phyloP scores from a whole-genome alignment of 2,329 filamentous ascomycete genomes.

The Botrytis aclada region DNA sequence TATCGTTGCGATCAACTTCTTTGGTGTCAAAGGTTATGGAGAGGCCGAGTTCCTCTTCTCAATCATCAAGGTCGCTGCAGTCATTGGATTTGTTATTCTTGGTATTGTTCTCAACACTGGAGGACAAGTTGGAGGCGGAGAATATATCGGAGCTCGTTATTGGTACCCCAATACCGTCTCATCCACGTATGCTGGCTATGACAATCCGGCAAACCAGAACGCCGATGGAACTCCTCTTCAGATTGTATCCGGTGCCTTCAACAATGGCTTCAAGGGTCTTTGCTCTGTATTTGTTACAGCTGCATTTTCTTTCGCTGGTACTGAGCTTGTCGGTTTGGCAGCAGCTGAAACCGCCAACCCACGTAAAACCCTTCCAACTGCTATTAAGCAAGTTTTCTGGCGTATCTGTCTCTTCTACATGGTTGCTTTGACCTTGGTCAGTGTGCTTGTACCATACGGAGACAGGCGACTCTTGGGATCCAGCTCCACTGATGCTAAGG shows the following conservation, averaged over 20 bases:
- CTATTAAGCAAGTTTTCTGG: conserved; percentile 55
- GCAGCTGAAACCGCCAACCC: conserved; percentile 52
- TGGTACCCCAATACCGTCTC: conserved; percentile 52
- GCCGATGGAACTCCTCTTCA: conserved; percentile 11
- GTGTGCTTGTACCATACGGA: conserved; percentile 47
- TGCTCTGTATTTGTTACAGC: conserved; percentile 51
- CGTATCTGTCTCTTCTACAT: conserved; percentile 53
- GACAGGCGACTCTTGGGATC: conserved; percentile 42
- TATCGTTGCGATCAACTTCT: conserved; percentile 80
- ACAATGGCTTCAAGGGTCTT: conserved; percentile 50
- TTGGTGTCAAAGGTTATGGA: conserved; percentile 82
- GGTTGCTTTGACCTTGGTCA: conserved; percentile 50
- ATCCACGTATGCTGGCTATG: conserved; percentile 43
- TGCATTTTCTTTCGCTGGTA: conserved; percentile 51
- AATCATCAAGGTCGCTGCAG: conserved; percentile 72
- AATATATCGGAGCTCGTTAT: conserved; percentile 59
- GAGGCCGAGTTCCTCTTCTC: conserved; percentile 87
- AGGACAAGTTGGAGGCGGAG: conserved; percentile 47
- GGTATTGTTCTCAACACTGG: conserved; percentile 58
- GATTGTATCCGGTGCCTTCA: conserved; percentile 40
- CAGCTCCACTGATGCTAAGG: conserved; percentile 38
- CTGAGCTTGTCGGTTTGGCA: conserved; percentile 51
- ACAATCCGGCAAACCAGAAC: conserved; percentile 14
- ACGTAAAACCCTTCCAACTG: conserved; percentile 47
- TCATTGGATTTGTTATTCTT: conserved; percentile 62